Percentiles rank a stretch among this genome's conserved stretches.
Evolutionary conservation across 345 rosid species (phyloP).

Genomic region (Linum tenue): DNA sequence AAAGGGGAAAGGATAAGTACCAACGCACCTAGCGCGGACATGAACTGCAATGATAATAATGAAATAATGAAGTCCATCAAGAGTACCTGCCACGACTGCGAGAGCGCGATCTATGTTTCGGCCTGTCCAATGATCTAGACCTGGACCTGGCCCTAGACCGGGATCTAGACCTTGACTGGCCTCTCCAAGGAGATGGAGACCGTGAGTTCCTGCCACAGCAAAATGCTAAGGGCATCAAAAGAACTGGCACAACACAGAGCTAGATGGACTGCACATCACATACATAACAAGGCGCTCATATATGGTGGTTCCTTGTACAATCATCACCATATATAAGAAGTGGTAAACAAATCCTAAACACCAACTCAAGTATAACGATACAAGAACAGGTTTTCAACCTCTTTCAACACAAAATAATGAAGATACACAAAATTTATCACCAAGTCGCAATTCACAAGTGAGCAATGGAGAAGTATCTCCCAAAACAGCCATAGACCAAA

Average conservation of each 20-base stretch:
- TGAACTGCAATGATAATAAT: not conserved
- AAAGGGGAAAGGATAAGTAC: constrained; percentile 3
- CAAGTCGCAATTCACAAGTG: no score
- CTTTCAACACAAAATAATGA: no score
- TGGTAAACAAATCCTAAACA: no score
- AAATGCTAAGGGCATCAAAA: not conserved
- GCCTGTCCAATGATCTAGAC: constrained; percentile 55
- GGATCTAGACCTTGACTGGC: constrained; percentile 1
- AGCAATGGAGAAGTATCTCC: no score
- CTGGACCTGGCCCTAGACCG: constrained; percentile 42
- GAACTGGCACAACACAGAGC: not conserved
- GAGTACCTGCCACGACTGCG: constrained; percentile 78
- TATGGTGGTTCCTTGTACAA: no score
- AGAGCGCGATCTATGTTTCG: constrained; percentile 61
- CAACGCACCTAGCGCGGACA: not conserved
- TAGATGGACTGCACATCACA: not conserved
- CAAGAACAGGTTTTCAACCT: no score
- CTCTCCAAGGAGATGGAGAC: not conserved
- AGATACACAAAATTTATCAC: no score
- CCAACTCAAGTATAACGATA: no score
- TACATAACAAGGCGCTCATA: no score
- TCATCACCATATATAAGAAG: no score
- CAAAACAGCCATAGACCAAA: no score
- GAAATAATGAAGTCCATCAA: not conserved
- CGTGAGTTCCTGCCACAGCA: constrained; percentile 3